Conservation (phyloP, 371 early-diverging fungal species). For the Fennellomyces sp. region DNA sequence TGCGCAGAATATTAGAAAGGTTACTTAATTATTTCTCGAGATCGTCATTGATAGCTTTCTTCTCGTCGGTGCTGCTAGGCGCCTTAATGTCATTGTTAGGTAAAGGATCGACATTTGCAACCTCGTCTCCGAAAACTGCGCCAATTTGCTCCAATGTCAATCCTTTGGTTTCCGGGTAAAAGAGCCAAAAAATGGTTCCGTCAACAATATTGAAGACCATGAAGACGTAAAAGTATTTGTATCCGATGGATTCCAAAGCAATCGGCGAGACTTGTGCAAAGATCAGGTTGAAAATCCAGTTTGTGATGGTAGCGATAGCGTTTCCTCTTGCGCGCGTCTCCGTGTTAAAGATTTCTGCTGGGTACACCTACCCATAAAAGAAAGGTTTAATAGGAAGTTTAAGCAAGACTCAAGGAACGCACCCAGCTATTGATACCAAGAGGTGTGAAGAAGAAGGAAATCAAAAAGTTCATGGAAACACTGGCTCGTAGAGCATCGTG, state of each 20-base stretch:
- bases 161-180: constrained; percentile 54
- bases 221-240: constrained; percentile 24
- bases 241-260: constrained; percentile 20
- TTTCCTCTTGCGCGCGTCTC: constrained; percentile 13
- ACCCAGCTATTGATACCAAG: not conserved
- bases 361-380: not conserved
- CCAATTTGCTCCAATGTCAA: constrained; percentile 53
- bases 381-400: too few species aligned
- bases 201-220: constrained; percentile 26
- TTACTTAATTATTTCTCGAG: not conserved
- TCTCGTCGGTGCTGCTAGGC: not conserved
- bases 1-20: too few species aligned
- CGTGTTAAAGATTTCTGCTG: not conserved
- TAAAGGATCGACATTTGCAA: not conserved
- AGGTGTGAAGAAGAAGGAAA: not conserved
- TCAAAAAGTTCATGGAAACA: not conserved
- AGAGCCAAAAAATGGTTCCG: constrained; percentile 33
- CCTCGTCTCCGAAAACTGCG: constrained; percentile 8
- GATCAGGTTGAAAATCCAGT: constrained; percentile 84
- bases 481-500: not conserved
- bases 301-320: constrained; percentile 52
- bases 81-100: not conserved
- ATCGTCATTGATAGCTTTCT: not conserved
- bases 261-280: constrained; percentile 49
- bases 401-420: not conserved